Percentiles rank a stretch among this genome's conserved stretches.
Conservation (phyloP, 2,329 filamentous ascomycete genomes). For the Microdochium trichocladiopsis region DNA sequence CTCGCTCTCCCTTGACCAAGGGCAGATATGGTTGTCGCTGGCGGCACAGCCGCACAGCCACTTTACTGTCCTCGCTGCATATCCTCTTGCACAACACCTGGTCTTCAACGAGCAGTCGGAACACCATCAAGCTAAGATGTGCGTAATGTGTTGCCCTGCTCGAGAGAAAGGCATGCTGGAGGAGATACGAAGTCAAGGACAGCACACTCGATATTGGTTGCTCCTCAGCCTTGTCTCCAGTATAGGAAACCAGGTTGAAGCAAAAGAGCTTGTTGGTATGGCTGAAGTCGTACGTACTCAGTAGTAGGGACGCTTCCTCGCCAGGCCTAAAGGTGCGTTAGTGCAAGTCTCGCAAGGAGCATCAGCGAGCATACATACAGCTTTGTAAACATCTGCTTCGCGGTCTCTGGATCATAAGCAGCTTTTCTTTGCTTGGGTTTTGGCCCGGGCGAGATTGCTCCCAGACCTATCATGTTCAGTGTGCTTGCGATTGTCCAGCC, state of each 20-base stretch:
- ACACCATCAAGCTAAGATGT: conserved; percentile 75
- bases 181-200: conserved; percentile 84
- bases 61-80: conserved; percentile 70
- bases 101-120: conserved; percentile 85
- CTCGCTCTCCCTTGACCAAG: conserved; percentile 61
- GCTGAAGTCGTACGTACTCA: conserved; percentile 87
- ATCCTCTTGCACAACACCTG: conserved; percentile 73
- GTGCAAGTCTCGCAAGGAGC: conserved; percentile 11
- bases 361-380: conserved; percentile 48
- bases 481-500: conserved; percentile 81
- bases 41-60: conserved; percentile 74
- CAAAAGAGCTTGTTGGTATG: conserved; percentile 95
- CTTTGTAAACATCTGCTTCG: conserved; percentile 72
- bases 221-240: conserved; percentile 58
- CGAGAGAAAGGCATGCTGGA: conserved; percentile 88
- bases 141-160: conserved; percentile 73
- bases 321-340: conserved; percentile 54
- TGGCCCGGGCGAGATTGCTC: conserved; percentile 62
- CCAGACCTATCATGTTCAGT: conserved; percentile 76
- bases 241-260: conserved; percentile 66
- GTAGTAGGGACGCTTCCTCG: conserved; percentile 68
- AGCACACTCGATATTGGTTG: conserved; percentile 75
- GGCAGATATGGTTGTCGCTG: conserved; percentile 85
- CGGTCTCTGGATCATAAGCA: conserved; percentile 68
- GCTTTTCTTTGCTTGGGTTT: conserved; percentile 50